Evolutionary conservation across 257 asterid species (phyloP).

Genomic region (Solanum etuberosum): DNA sequence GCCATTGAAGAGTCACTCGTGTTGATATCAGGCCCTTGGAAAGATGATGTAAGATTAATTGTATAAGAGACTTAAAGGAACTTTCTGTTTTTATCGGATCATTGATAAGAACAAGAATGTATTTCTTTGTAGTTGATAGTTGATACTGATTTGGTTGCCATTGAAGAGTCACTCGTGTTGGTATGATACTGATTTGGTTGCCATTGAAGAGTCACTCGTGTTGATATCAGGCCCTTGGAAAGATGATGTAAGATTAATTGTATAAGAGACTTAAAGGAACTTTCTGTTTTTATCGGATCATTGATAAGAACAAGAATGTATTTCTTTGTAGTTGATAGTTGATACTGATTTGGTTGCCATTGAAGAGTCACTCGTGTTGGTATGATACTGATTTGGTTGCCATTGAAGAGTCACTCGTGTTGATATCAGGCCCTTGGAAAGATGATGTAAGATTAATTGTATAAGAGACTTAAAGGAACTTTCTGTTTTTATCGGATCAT

Average conservation of each 20-base stretch:
- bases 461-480: not conserved
- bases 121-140: not conserved
- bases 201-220: too few relatives aligned
- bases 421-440: not conserved
- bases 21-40: not conserved
- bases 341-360: too few relatives aligned
- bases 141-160: too few relatives aligned
- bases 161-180: too few relatives aligned
- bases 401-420: too few relatives aligned
- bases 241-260: not conserved
- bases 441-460: not conserved
- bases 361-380: too few relatives aligned
- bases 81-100: not conserved
- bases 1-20: too few relatives aligned
- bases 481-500: not conserved
- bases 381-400: too few relatives aligned
- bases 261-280: not conserved
- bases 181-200: too few relatives aligned
- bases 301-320: not conserved
- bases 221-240: not conserved
- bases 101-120: not conserved
- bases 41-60: not conserved
- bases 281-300: not conserved
- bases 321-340: not conserved
- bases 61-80: not conserved